Conservation (phyloP, 345 rosid species). For the Gynandropsis gynandra region DNA sequence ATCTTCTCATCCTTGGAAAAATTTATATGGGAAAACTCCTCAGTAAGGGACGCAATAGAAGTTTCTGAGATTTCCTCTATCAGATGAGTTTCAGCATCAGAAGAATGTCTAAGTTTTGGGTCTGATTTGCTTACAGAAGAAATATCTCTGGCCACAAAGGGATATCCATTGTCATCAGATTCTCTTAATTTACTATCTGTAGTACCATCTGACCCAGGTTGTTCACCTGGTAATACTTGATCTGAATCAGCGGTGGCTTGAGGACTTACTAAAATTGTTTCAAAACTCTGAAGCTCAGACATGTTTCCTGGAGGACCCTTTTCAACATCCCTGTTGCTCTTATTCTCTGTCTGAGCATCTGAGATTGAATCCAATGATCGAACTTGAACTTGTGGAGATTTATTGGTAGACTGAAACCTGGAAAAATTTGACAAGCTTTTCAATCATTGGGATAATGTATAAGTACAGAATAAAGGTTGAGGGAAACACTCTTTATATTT, state of each 20-base stretch:
- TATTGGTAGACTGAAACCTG: slow-evolving; percentile 38
- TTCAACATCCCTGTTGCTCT: slow-evolving; percentile 21
- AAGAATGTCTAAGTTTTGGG: slow-evolving; percentile 16
- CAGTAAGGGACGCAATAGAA: slow-evolving; percentile 12
- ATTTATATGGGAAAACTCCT: slow-evolving; percentile 8
- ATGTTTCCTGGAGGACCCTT: slow-evolving; percentile 16
- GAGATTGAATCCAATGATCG: slow-evolving; percentile 14
- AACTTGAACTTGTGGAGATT: slow-evolving; percentile 30
- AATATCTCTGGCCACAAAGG: slow-evolving; percentile 21
- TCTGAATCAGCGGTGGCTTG: slow-evolving; percentile 24
- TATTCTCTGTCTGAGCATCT: slow-evolving; percentile 19
- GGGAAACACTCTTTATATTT: neutral
- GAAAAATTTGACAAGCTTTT: slow-evolving; percentile 19
- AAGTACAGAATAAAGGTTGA: slow-evolving; percentile 3
- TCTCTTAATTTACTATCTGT: slow-evolving; percentile 22
- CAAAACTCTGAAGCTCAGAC: slow-evolving; percentile 28
- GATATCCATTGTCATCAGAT: slow-evolving; percentile 13
- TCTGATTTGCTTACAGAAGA: slow-evolving; percentile 12
- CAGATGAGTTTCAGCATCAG: slow-evolving; percentile 15
- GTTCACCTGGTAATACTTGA: slow-evolving; percentile 18
- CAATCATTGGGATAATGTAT: slow-evolving; percentile 4
- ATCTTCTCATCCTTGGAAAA: slow-evolving; percentile 19
- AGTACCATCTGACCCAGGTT: slow-evolving; percentile 12
- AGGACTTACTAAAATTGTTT: slow-evolving; percentile 20
- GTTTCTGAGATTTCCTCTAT: slow-evolving; percentile 10